Evolutionary conservation across 371 early-diverging fungal genomes (phyloP), one percentile per base, ranked within the genome.

Genomic region (Funneliformis caledonium): DNA sequence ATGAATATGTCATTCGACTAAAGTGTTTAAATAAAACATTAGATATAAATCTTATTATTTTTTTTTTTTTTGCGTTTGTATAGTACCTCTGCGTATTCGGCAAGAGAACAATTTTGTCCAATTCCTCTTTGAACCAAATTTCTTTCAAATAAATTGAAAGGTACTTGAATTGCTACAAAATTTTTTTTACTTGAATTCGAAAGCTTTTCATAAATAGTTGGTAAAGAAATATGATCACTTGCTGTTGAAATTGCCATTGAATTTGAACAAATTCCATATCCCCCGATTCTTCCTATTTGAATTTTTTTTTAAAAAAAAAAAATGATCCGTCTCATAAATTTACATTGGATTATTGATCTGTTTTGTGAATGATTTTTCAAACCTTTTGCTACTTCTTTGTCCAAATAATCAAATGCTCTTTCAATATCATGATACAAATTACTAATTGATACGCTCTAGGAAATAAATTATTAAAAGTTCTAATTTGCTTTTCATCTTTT

Each of bases 131-230:
- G 69, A 82, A 91, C 82, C 1, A 89, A 88, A 70, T 92, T 91
- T 6, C 90, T 87, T 80, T 95, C 95, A 87, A 91, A 94, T 56
- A 95, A n/a, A 80, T 95, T 95, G 75, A 94, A 88, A 0, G 95
- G 95, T 50, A 88, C 89, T 81, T 94, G 86, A 14, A 92, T 84
- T 3, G 93, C 92, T 45, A 88, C 85, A 79, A 94, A 90, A 76
- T 93, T 88, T 4, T 86, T 82, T 6, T 76, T 76, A 14, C 86
- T 83, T 52, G 84, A 77, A 33, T 83, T 74, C 78, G 88, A 86
- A 19, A 88, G 83, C 33, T 81, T 42, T 11, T 84, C 64, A 11
- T 86, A 50, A 47, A 89, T 83, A 5, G 82, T 82, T 64, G 84
- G 78, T 11, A 94, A 81, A 1, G 91, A 89, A 31, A 94, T 62